Base-by-base conservation (phyloP, 352 stramenopile species). In the Peronospora tabacina region DNA sequence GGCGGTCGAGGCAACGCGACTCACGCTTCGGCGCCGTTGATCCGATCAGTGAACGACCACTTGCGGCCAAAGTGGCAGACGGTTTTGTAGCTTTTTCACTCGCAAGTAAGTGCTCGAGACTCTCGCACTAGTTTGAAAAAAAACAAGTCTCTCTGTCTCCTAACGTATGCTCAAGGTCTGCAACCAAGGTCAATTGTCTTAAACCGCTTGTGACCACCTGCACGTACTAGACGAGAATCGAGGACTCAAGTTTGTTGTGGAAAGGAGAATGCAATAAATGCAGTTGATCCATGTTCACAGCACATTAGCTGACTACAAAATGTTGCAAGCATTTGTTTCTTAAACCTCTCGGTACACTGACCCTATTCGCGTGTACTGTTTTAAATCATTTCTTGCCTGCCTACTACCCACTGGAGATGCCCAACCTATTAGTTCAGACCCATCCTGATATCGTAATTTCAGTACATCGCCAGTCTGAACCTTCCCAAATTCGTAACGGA, bases 11-110 rank as follows among this genome's bases (percentile, higher is more conserved):
- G 75, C n/a, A 89, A 85, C 45, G 68, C 75, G 0, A 63, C 61
- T 2, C 82, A 79, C 49, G 78, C 81, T 0, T 76, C 79, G 5
- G 74, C 69, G 0, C 63, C 75, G 10, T 52, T 91, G 15, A 80
- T 85, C 30, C 78, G 70, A 20, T 89, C 74, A 2, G 75, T 91
- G 35, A 87, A 91, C 47, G 77, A 89, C 54, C 80, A 91, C 49
- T 61, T 91, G 45, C 75, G 77, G 24, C 81, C 81, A 9, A 91
- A 91, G 53, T 91, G 81, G 81, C 81, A 91, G 52, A 91, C 75
- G 1, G 52, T 66, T 41, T 59, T 90, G 52, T 90, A 82, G 63
- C 1, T 32, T 20, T 29, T 20, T 29, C 44, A 28, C 13, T 33
- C 11, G 1, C 19, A 33, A 13, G 11, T 33, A 13, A 33, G 11